Evolutionary conservation across 2,329 filamentous ascomycete species (phyloP).

Genomic region (Aspergillus nomiae): DNA sequence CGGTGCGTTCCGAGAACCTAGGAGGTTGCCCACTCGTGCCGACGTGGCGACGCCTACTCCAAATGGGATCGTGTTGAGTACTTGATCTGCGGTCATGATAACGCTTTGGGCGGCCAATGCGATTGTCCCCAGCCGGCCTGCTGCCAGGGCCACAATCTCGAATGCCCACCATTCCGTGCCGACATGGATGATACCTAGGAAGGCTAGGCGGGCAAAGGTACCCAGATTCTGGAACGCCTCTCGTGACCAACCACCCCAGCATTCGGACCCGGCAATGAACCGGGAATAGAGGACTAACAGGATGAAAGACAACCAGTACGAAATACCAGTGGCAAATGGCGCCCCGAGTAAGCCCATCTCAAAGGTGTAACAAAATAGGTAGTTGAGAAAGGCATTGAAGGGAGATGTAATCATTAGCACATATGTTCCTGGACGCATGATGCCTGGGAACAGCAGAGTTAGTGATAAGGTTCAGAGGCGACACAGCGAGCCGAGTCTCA

Average conservation of each 20-base stretch:
- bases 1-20: constrained; percentile 67
- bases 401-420: constrained; percentile 63
- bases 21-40: constrained; percentile 74
- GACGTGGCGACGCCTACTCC: constrained; percentile 82
- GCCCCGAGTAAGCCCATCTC: constrained; percentile 74
- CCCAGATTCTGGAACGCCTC: constrained; percentile 67
- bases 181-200: constrained; percentile 78
- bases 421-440: constrained; percentile 66
- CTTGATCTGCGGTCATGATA: constrained; percentile 86
- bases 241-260: constrained; percentile 75
- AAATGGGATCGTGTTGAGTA: constrained; percentile 84
- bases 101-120: constrained; percentile 81
- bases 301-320: constrained; percentile 82
- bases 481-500: constrained; percentile 26
- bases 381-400: constrained; percentile 60
- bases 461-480: not conserved
- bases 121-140: constrained; percentile 76
- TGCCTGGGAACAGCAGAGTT: constrained; percentile 42
- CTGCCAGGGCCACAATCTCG: constrained; percentile 82
- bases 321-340: constrained; percentile 77
- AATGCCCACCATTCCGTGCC: constrained; percentile 96
- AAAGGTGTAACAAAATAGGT: constrained; percentile 72
- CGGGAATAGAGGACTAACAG: constrained; percentile 73
- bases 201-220: constrained; percentile 72
- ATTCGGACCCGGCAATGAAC: constrained; percentile 70